Evolutionary conservation across 176 grass and related monocot genomes (phyloP), one percentile per base, ranked within the genome.

Genomic region (Carex scoparia): DNA sequence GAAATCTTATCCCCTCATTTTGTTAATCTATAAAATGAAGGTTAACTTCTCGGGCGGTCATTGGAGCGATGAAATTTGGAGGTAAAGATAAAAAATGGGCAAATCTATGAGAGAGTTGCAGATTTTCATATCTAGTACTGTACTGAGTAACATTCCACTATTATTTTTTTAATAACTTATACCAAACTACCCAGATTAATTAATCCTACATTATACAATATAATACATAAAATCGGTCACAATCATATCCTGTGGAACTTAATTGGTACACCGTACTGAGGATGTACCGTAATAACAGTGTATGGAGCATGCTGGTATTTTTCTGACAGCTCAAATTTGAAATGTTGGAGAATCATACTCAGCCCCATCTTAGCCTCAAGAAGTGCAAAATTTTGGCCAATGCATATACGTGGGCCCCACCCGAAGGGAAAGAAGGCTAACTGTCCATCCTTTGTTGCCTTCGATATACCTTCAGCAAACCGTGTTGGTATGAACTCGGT

Each of bases 241-340:
- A 44, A 48, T 85, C 61, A 95, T 28, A 91, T 65, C 51, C 81
- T 96, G 57, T 33, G 85, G 14, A 93, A 70, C 86, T 74, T 90
- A 58, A 97, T 87, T 8, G 10, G 94, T 12, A 87, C 94, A 80
- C 91, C 89, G 12, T 97, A 85, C 84, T 96, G 89, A 2, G 94
- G 94, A 28, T 90, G 91, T 37, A 97, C 63, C 4, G 86, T 90
- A 32, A 91, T 4, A 76, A 97, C 57, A 15, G 69, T 83, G 33
- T 87, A 79, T 0, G 89, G 89, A 1, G 86, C 86, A 82, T 87
- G 89, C 3, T 84, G 49, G 33, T 91, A 91, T 32, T 82, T 79
- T 4, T 75, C 63, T 7, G 82, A 91, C n/a, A 88, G 60, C 15
- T 55, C 37, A 46, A 91, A 85, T 1, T 61, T 65, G 82, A 91